Percentiles rank a stretch among this genome's conserved stretches.
These are phyloP conservation scores for Aspergillus hortae DNA, from an alignment of 2,329 filamentous ascomycete species.

Conservation along the genomic window DNA sequence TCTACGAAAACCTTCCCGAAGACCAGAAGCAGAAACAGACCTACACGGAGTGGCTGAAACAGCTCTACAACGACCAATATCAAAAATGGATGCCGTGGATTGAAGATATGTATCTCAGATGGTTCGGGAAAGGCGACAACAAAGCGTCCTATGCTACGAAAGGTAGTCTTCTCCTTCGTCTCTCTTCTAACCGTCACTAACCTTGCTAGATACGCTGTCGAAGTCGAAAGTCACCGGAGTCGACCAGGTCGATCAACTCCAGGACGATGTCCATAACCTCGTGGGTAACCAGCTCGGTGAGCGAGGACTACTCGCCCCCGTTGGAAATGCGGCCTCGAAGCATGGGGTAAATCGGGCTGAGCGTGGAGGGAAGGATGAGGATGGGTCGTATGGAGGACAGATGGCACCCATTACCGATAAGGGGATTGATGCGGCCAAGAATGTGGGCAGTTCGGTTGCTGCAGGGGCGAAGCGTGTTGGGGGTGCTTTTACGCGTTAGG, in stretches of 20 bases:
- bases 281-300: slow-evolving; percentile 51
- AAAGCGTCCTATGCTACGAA: slow-evolving; percentile 54
- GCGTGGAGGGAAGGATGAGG: slow-evolving; percentile 53
- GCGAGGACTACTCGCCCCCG: slow-evolving; percentile 48
- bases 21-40: slow-evolving; percentile 19
- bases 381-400: slow-evolving; percentile 38
- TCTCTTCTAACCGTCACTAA: background rate
- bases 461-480: background rate
- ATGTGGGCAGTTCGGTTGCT: background rate
- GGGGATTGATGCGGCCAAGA: slow-evolving; percentile 8
- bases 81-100: slow-evolving; percentile 57
- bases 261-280: slow-evolving; percentile 50
- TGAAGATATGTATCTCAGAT: slow-evolving; percentile 53
- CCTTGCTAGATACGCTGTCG: slow-evolving; percentile 44
- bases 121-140: slow-evolving; percentile 55
- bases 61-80: slow-evolving; percentile 52
- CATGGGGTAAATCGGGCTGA: slow-evolving; percentile 54
- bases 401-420: slow-evolving; percentile 8
- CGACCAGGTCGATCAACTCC: slow-evolving; percentile 49
- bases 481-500: background rate
- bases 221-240: slow-evolving; percentile 52
- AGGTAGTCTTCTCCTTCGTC: slow-evolving; percentile 31
- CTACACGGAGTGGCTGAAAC: slow-evolving; percentile 39
- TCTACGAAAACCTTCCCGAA: slow-evolving; percentile 16
- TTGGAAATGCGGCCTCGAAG: slow-evolving; percentile 48